Base-by-base conservation (phyloP, 768 basidiomycete species). In the Porpolomopsis calyptriformis region DNA sequence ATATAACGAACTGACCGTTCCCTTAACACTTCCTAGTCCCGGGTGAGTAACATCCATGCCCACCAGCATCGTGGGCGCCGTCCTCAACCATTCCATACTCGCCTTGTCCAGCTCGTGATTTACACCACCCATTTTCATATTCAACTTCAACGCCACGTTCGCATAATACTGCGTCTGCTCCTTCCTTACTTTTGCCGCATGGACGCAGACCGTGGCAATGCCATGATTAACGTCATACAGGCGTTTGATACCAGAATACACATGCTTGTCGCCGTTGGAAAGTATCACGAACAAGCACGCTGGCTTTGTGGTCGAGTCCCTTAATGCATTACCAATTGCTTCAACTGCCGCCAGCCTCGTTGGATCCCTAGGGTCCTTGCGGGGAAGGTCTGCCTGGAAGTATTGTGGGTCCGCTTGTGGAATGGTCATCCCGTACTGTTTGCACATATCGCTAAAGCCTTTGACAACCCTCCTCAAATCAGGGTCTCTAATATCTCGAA, bases 21-120 rank as follows among this genome's bases (percentile, higher is more conserved):
- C 86, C 18, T 70, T 73, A 51, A 77, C 70, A 47, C 82, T 85
- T 1, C 81, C 80, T 4, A 77, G 79, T 16, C 86, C 82, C 18
- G 86, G 85, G 61, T 90, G 86, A 1, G 84, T 88, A 19, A 85
- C 83, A 55, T 75, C 86, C 55, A 88, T 85, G 1, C 88, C 88
- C 9, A 90, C 76, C 18, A 91, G 55, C 83, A 91, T 90, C 3
- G 88, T 89, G 16, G 74, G 74, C 48, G 57, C 61, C 56, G 70
- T 58, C 6, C 59, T 69, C 40, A 90, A 60, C 83, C 82, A 85
- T 5, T 52, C 50, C 70, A 84, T 73, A 45, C 69, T 78, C 1
- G 49, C 65, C 11, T 71, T 54, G 55, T 76, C 74, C 8, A 77
- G 58, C 8, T 56, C 53, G 49, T 77, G 75, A 47, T 91, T 91